Base-by-base conservation (phyloP, 1,139 yeast genomes). In the Debaryomyces nepalensis region DNA sequence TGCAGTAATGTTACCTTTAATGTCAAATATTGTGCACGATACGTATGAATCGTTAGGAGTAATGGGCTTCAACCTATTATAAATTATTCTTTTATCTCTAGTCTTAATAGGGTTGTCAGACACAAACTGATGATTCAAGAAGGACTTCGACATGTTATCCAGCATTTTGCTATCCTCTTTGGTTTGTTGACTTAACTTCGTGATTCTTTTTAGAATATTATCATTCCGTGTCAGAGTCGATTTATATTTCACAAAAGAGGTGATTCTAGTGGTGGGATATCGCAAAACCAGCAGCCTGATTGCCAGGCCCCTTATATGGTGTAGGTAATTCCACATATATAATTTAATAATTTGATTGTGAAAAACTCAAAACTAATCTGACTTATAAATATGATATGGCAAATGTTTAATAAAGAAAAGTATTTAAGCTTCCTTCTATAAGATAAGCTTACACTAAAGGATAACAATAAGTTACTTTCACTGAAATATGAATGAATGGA, bases 11-110 rank as follows among this genome's bases (percentile, higher is more conserved):
- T 80, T 76, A 1, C 99, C 99, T 11, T 75, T 66, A 6, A 64
- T 55, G 58, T 91, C 95, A 55, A 93, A 85, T 0, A 87, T 81
- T 0, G 91, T 84, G 51, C 90, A 84, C 24, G 83, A 79, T 3
- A 82, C 83, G 51, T 59, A 76, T 5, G 76, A 63, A 50, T 81
- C 79, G 55, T 71, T 81, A 0, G 87, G 86, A 2, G 79, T 74
- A 5, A 79, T 73, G 1, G 87, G 85, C 48, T 78, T 75, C 39
- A 81, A 56, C 19, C 69, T 58, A 40, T 61, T 64, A 31, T 63
- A 54, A 37, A 58, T 49, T 12, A 35, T 41, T 16, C 29, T 33
- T 19, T 38, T 32, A 24, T 33, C 40, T 5, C 26, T 19, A 19
- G 26, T 14, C 15, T 15, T 18, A 10, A 19, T 9, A 11, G 18